Evolutionary conservation across 495 filamentous ascomycete genomes (phyloP), one percentile per base, ranked within the genome.

Genomic region (Pyronema omphalodes): DNA sequence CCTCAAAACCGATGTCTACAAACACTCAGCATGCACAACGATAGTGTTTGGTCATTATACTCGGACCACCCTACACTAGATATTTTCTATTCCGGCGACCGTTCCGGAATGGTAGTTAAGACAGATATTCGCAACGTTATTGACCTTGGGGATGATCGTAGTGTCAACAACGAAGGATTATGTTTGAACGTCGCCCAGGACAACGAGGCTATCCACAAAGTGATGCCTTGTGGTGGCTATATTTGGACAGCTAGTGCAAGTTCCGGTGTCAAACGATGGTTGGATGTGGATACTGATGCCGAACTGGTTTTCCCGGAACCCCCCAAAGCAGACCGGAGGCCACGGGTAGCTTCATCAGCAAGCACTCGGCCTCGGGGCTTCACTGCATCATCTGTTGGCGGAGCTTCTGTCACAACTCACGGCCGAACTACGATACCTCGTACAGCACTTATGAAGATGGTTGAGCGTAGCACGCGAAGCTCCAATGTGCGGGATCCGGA

Each of bases 21-120:
- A 68, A 98, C 93, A 4, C 73, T 98, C 52, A 94, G 88, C 12
- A 96, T 96, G 91, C 91, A 98, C 66, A 93, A 91, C 65, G 86
- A 93, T 61, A 94, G 88, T 65, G 89, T 98, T 15, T 98, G 91
- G 91, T 91, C 87, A 29, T 74, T 98, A 15, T 93, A 82, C 63
- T 94, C 91, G 0, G 80, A 89, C 50, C 78, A 94, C 60, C 88
- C 88, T 7, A 72, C 81, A 44, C 75, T 98, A 3, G 81, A 82
- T 3, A 76, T 94, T 9, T 94, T 96, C 65, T 94, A 95, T 69
- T 95, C 88, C 35, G 84, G 83, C 60, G 91, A 98, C 66, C 77
- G 88, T 17, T 87, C 85, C 4, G 91, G 91, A 1, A 66, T 95
- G 52, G 83, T 96, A 41, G 89, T 87, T 36, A 96, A 95, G 72